phyloP scores from a whole-genome alignment of 495 filamentous ascomycete genomes.

The Aspergillus haitiensis region DNA sequence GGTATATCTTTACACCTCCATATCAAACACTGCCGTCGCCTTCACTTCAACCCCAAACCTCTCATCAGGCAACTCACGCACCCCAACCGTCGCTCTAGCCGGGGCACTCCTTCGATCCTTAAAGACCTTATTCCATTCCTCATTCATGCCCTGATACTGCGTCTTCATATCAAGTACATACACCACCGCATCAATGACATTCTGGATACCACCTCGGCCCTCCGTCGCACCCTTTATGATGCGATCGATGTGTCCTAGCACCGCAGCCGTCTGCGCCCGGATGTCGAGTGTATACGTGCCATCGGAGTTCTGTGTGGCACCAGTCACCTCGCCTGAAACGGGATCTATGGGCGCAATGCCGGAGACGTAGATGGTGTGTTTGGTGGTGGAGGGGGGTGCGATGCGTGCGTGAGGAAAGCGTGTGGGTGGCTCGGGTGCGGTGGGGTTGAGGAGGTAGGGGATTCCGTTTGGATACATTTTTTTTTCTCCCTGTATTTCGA shows the following conservation, averaged over 20 bases:
- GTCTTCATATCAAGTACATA: constrained; percentile 39
- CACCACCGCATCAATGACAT: constrained; percentile 38
- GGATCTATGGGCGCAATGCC: constrained; percentile 3
- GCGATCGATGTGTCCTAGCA: constrained; percentile 33
- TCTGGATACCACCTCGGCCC: constrained; percentile 32
- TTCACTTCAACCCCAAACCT: constrained; percentile 40
- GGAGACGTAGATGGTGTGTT: constrained; percentile 29
- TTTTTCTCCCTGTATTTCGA: not conserved
- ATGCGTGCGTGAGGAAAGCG: constrained; percentile 36
- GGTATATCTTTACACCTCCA: too few relatives aligned
- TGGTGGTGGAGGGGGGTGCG: constrained; percentile 25
- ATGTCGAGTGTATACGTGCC: constrained; percentile 34
- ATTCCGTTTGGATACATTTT: constrained; percentile 35
- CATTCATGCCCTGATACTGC: constrained; percentile 42
- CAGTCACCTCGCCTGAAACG: constrained; percentile 4
- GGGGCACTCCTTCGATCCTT: constrained; percentile 34
- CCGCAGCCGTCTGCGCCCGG: constrained; percentile 35
- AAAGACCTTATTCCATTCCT: constrained; percentile 43
- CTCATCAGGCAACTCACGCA: constrained; percentile 37
- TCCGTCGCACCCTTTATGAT: constrained; percentile 37
- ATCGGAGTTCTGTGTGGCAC: constrained; percentile 32
- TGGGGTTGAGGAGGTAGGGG: constrained; percentile 38
- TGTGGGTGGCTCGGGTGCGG: constrained; percentile 25
- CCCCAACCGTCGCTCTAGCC: constrained; percentile 19
- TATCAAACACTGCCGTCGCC: constrained; percentile 25